Base-by-base conservation (phyloP, 148 eudicot species). In the Amaranthus palmeri region DNA sequence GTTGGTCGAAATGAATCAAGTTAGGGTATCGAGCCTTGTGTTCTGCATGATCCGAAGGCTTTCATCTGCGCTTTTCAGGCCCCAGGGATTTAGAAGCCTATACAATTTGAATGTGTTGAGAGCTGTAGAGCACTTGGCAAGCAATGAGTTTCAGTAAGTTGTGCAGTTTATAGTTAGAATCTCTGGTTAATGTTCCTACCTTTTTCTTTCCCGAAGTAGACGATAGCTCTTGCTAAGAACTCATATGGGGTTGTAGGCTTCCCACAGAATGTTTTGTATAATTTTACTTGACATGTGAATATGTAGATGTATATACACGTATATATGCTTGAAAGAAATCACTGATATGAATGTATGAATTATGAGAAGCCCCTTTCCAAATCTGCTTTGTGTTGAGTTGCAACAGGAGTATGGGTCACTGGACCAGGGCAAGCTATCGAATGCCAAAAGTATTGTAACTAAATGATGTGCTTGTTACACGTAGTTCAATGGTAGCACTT, bases 1-100 rank as follows among this genome's bases (percentile, higher is more conserved):
- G 67, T 70, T 55, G 54, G 66, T 70, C 79, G 70, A 65, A 84
- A 82, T 67, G 70, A 53, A 17, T 75, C 76, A 72, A 71, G 54
- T 47, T 80, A 76, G 78, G 67, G 68, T 41, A 54, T 45, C 10
- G 18, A 10, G 15, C n/a, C 45, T 51, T 70, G 62, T 63, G 61
- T 5, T 18, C 43, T 49, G 60, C 50, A 8, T 59, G 64, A 44
- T 52, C 51, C 45, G 43, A 17, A 50, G 43, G 25, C 42, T 56
- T 60, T 8, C 7, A 17, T 2, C 3, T 59, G 63, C 17, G 64
- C 36, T 10, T 54, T 54, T 46, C 58, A 52, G 53, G 36, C 36
- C 36, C 36, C 36, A 25, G 43, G 54, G 51, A 17, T 54, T 65
- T 48, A 17, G 61, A 54, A 55, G 64, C 36, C 36, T 25, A 25